These are phyloP conservation scores for Podila minutissima DNA, from an alignment of 192 early-diverging fungal genomes.

Conservation along the genomic window DNA sequence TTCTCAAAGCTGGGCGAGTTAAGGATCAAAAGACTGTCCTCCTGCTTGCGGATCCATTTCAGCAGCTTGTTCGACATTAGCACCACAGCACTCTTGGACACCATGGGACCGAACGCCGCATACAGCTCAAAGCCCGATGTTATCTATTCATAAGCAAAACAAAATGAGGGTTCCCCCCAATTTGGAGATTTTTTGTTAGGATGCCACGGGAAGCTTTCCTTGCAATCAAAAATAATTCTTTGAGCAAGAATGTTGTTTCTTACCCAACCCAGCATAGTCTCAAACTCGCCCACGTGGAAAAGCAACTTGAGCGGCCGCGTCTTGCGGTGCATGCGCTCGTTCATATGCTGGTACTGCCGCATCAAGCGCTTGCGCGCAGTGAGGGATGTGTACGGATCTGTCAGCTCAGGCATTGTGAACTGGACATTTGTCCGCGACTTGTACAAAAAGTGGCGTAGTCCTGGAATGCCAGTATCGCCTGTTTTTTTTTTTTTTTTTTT, in stretches of 20 bases:
- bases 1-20: conserved; percentile 78
- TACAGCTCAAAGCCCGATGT: conserved; percentile 77
- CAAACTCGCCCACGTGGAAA: conserved; percentile 59
- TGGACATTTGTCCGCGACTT: conserved; percentile 70
- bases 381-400: conserved; percentile 66
- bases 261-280: conserved; percentile 75
- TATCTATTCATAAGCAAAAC: conserved; percentile 47
- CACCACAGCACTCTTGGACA: conserved; percentile 72
- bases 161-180: not conserved
- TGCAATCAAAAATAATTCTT: too few species aligned
- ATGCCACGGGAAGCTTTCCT: not conserved
- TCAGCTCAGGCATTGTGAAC: conserved; percentile 70
- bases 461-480: conserved; percentile 72
- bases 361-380: conserved; percentile 62
- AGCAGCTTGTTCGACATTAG: conserved; percentile 71
- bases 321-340: conserved; percentile 64
- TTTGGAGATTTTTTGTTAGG: not conserved
- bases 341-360: conserved; percentile 45
- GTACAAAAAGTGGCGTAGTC: conserved; percentile 79
- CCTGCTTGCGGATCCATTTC: conserved; percentile 82
- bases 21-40: conserved; percentile 78
- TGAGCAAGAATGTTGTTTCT: not conserved
- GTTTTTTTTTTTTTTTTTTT: too few species aligned
- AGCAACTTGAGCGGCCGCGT: conserved; percentile 63
- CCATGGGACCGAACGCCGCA: conserved; percentile 68